Evolutionary conservation across 176 grass and related monocot species (phyloP).

Genomic region (Otatea glauca): DNA sequence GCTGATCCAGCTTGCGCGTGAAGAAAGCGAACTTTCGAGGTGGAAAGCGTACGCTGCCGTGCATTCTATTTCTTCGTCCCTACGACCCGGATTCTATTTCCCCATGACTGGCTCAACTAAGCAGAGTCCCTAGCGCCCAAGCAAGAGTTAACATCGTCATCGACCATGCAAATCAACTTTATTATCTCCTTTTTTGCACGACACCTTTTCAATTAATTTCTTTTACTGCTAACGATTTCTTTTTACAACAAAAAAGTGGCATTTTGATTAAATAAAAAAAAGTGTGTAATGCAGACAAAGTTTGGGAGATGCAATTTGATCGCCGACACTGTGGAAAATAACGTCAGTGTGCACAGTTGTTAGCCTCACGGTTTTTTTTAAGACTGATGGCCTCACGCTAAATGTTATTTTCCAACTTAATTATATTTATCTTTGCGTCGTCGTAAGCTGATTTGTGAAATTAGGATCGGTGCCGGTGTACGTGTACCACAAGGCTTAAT

Average conservation of each 20-base stretch:
- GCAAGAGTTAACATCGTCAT: conserved; percentile 1
- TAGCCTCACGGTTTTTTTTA: too few species aligned
- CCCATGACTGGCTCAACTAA: neutral
- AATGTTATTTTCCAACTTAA: too few species aligned
- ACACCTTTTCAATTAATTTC: neutral
- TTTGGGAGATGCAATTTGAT: too few species aligned
- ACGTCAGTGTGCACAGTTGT: too few species aligned
- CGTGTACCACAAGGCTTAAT: too few species aligned
- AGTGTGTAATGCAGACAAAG: neutral
- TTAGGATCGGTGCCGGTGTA: too few species aligned
- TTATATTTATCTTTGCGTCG: too few species aligned
- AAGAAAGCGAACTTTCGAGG: conserved; percentile 25
- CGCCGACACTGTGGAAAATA: too few species aligned
- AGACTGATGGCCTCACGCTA: too few species aligned
- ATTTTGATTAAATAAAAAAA: neutral
- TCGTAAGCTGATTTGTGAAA: too few species aligned
- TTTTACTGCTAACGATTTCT: neutral
- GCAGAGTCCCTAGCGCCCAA: conserved; percentile 1
- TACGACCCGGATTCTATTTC: conserved; percentile 18
- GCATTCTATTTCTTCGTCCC: conserved; percentile 20
- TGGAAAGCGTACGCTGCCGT: conserved; percentile 17
- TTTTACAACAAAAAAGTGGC: neutral
- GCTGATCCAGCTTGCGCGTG: conserved; percentile 1
- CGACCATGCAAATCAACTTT: neutral
- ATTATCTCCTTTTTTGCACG: neutral